Evolutionary conservation across 2,329 filamentous ascomycete genomes (phyloP), one percentile per base, ranked within the genome.

Genomic region (Ramichloridium luteum): DNA sequence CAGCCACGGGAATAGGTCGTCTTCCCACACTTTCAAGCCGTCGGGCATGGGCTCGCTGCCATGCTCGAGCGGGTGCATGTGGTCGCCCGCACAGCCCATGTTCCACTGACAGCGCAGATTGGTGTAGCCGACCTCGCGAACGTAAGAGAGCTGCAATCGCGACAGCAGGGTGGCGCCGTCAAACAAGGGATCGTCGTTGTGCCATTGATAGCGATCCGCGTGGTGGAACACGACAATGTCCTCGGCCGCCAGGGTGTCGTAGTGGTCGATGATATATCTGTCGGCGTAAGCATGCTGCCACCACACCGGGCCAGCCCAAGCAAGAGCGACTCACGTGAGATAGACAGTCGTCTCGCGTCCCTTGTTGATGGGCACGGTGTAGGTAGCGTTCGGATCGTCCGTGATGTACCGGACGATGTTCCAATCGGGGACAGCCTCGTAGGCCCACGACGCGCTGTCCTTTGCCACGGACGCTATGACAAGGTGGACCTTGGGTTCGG

Each of bases 211-310:
- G 26, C 71, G 63, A 33, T 72, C 64, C n/a, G 68, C 62, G 45
- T 76, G 72, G 39, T 70, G 62, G 50, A 77, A 72, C 39, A 76
- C 63, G 36, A 72, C 61, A 25, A 70, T 56, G 45, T 41, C 64
- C n/a, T n/a, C n/a, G n/a, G n/a, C n/a, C 3, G 70, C 63, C 3
- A 76, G 61, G 3, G 55, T 43, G 42, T 74, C 60, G 52, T 76
- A 76, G 48, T 70, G 63, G 48, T 73, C 68, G 46, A 72, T 62
- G 13, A 61, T 60, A 37, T 55, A 60, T 13, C 58, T 61, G 18
- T 14, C 1, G 4, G 22, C 8, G n/a, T n/a, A n/a, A n/a, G n/a
- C n/a, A n/a, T n/a, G n/a, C n/a, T n/a, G n/a, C n/a, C n/a, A n/a
- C n/a, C n/a, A n/a, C n/a, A 11, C 14, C 9, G 4, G 11, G 5